Conservation (phyloP, 176 grass and related monocot genomes). For the Pontederia paniculata region DNA sequence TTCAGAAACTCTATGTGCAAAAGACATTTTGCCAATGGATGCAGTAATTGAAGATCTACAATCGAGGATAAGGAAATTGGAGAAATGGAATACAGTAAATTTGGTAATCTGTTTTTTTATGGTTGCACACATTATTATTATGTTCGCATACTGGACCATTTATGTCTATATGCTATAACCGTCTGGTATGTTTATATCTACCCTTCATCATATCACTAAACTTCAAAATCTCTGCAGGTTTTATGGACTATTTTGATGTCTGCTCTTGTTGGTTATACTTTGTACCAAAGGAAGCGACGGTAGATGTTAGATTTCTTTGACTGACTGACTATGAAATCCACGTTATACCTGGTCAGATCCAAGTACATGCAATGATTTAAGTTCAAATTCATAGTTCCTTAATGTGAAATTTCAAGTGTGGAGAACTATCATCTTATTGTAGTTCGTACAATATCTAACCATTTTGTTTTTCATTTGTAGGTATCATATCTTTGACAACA, state of each 20-base stretch:
- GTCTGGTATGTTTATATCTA: slow-evolving; percentile 1
- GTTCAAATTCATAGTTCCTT: no score
- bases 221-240: slow-evolving; percentile 41
- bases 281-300: slow-evolving; percentile 62
- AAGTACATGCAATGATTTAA: no score
- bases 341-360: no score
- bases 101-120: slow-evolving; percentile 37
- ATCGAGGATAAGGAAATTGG: slow-evolving; percentile 81
- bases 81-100: slow-evolving; percentile 95
- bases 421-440: no score
- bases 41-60: slow-evolving; percentile 78
- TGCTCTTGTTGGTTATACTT: slow-evolving; percentile 91
- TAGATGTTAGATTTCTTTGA: slow-evolving; percentile 20
- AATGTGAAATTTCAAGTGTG: no score
- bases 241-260: slow-evolving; percentile 89
- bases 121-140: not conserved
- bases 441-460: no score
- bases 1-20: slow-evolving; percentile 39
- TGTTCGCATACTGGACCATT: not conserved
- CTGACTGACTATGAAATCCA: no score
- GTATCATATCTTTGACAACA: no score
- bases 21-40: slow-evolving; percentile 60
- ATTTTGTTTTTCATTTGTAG: no score
- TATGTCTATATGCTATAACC: not conserved
- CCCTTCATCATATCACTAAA: not conserved